Base-by-base conservation (phyloP, 345 rosid species). In the Linum trigynum region DNA sequence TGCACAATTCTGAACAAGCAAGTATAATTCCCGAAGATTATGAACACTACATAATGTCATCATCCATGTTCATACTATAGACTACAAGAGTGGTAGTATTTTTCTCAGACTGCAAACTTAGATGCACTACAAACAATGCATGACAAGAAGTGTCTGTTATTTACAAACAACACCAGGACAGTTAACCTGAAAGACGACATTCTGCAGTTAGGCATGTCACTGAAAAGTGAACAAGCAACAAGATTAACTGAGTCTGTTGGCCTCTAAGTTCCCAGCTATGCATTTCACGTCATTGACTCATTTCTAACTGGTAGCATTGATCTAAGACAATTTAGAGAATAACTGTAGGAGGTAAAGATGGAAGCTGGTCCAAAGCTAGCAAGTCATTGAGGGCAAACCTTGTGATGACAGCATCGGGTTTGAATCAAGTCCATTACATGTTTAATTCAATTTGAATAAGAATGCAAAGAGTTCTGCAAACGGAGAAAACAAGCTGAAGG, bases 401-500 rank as follows among this genome's bases (percentile, higher is more conserved):
- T 41, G 45, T 41, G 45, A 8, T 8, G 45, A 41, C 45, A 41
- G 45, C 45, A 41, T 41, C 45, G 45, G 9, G 45, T 41, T 41
- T 8, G 9, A 41, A 23, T 23, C 32, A 23, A 41, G 45, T 41
- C 45, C 45, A 41, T 4, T 41, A 41, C 9, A 41, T 41, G 45
- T 8, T 4, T 41, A 41, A 4, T 41, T 48, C 53, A 48, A 48
- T 10, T 4, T 15, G 14, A 48, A 4, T 41, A 4, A 8, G 9
- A 4, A 41, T 4, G 6, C 45, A 41, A 41, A 41, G 45, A 41
- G 9, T 67, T 74, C 78, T 7, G 77, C 79, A 67, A 87, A 80
- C 62, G 3, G 9, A 14, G 69, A 40, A 65, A 90, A 90, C 71
- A 90, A 61, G 5, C 68, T 65, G 70, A 59, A 76, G 15, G 85